Conservation (phyloP, 176 grass and related monocot species). For the bread wheat (Triticum aestivum) region IWGSC_CS_RefSeq_v2.1 NC_057805.1:363699833-363700332, state of each 20-base stretch:
- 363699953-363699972: slow-evolving; percentile 26
- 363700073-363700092: not conserved
- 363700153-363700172: too few relatives aligned
- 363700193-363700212: too few relatives aligned
- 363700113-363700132: not conserved
- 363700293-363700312: too few relatives aligned
- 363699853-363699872: not conserved
- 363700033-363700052: not conserved
- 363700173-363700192: too few relatives aligned
- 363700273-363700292: too few relatives aligned
- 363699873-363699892: not conserved
- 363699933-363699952: not conserved
- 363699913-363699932: slow-evolving; percentile 9
- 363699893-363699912: slow-evolving; percentile 5
- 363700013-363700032: not conserved
- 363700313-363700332: too few relatives aligned
- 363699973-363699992: not conserved
- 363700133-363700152: not conserved
- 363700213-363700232: too few relatives aligned
- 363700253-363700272: too few relatives aligned
- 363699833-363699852: not conserved
- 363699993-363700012: not conserved
- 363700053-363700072: not conserved
- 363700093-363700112: not conserved
- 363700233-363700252: too few relatives aligned